Base-by-base conservation (phyloP, 371 early-diverging fungal genomes). In the Mucor plumbeus region DNA sequence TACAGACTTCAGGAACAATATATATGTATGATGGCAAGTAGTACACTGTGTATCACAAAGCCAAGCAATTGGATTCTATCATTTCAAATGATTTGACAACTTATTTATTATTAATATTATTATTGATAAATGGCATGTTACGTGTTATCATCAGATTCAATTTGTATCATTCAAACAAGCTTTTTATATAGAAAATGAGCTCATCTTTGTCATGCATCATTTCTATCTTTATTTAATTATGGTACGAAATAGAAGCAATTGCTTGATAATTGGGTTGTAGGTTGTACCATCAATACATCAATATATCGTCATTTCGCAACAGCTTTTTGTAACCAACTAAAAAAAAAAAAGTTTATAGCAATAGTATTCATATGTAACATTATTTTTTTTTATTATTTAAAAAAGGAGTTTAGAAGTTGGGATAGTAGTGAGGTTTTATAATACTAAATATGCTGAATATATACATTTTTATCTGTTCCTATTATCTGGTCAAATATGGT, bases 261-360 rank as follows among this genome's bases (percentile, higher is more conserved):
- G 17, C 11, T 26, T 50, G 50, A 50, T 26, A 50, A 11, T 9
- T 26, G 50, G 13, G 26, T 3, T 26, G 26, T 26, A 26, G 26
- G 26, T 26, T 17, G 17, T n/a, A 44, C 44, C n/a, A 17, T 44
- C n/a, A 50, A 50, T 50, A 50, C 50, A 50, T 50, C 50, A 50
- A 26, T 21, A 13, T 26, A 50, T 19, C 50, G 50, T 50, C 50
- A 50, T 50, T 50, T 50, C 17, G 2, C 26, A 26, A 50, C 26
- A 26, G 26, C 50, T 50, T 26, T 48, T 13, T 50, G 50, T 26
- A 50, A 13, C 21, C 26, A 50, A 7, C 38, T 9, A 7, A 48
- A 19, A 19, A 13, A 26, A 21, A 50, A 21, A 26, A 26, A 26
- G 26, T 26, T 26, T 26, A 26, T 26, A 26, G 26, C 3, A 26